Conservation (phyloP, 306 rosid species). For the Pyrus communis region DNA sequence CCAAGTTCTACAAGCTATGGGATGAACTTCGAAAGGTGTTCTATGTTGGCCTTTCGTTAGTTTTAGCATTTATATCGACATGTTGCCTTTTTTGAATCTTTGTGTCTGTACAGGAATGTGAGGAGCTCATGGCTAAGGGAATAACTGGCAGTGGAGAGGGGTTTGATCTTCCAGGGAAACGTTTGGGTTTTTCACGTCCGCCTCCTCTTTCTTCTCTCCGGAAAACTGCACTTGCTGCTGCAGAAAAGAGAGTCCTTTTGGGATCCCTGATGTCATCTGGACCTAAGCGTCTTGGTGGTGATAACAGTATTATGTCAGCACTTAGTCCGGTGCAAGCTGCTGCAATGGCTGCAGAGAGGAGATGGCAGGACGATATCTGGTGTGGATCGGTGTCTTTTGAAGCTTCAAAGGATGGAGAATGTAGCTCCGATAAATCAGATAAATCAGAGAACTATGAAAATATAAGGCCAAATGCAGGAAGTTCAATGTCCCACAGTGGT, state of each 20-base stretch:
- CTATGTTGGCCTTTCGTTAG: neutral
- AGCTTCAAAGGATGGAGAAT: conserved; percentile 42
- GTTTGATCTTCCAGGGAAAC: conserved; percentile 87
- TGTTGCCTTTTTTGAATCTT: neutral
- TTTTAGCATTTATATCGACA: neutral
- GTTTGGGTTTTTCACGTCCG: conserved; percentile 57
- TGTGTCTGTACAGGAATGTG: conserved; percentile 61
- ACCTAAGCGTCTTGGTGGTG: conserved; percentile 87
- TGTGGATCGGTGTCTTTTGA: conserved; percentile 68
- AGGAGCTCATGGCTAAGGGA: conserved; percentile 80
- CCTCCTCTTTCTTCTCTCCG: conserved; percentile 71
- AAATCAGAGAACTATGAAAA: conserved; percentile 25
- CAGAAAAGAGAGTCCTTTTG: conserved; percentile 61
- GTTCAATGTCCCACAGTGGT: conserved; percentile 11
- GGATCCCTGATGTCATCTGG: conserved; percentile 78
- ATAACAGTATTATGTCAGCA: conserved; percentile 59
- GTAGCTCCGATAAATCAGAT: conserved; percentile 24
- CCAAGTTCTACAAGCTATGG: conserved; percentile 87
- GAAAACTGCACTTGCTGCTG: conserved; percentile 64
- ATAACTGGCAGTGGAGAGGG: conserved; percentile 66
- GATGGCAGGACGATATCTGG: conserved; percentile 93
- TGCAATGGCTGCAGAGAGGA: conserved; percentile 96
- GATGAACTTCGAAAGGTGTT: conserved; percentile 86
- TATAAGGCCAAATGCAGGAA: conserved; percentile 25
- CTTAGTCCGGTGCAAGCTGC: conserved; percentile 94